phyloP scores from a whole-genome alignment of 768 basidiomycete species.

The Baorangia bicolor region DNA sequence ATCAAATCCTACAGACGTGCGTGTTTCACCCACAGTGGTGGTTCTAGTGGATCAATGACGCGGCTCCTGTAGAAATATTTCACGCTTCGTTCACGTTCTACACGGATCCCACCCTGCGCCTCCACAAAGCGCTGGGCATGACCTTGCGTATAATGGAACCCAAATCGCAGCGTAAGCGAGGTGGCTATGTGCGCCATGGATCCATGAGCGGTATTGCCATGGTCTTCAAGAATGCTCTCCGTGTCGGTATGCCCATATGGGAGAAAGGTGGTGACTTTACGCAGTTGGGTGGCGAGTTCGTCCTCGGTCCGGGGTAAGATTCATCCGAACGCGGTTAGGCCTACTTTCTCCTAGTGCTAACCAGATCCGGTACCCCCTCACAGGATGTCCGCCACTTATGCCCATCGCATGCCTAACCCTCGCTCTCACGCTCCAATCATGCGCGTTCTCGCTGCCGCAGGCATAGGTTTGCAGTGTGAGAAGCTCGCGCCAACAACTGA shows the following conservation, averaged over 20 bases:
- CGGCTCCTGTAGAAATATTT: slow-evolving; percentile 57
- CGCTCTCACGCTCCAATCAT: slow-evolving; percentile 73
- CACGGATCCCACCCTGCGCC: slow-evolving; percentile 67
- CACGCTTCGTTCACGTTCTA: slow-evolving; percentile 71
- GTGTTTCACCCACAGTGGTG: slow-evolving; percentile 22
- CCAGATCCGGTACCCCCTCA: neutral
- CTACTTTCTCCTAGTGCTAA: neutral
- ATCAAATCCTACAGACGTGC: slow-evolving; percentile 69
- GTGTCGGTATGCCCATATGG: slow-evolving; percentile 79
- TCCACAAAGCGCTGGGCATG: slow-evolving; percentile 82
- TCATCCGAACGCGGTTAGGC: slow-evolving; percentile 30
- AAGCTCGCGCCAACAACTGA: slow-evolving; percentile 10
- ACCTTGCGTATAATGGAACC: slow-evolving; percentile 45
- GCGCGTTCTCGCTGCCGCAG: slow-evolving; percentile 65
- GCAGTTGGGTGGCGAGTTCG: slow-evolving; percentile 91
- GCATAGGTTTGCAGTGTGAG: slow-evolving; percentile 35
- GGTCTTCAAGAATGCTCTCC: slow-evolving; percentile 68
- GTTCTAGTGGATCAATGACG: neutral
- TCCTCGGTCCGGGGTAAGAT: slow-evolving; percentile 62
- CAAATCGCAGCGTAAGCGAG: slow-evolving; percentile 43
- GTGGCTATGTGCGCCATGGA: slow-evolving; percentile 69
- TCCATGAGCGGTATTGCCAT: slow-evolving; percentile 66
- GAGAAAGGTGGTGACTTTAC: slow-evolving; percentile 72
- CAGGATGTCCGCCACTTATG: slow-evolving; percentile 67
- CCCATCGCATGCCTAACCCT: slow-evolving; percentile 82